Evolutionary conservation across 1,139 yeast genomes (phyloP), one percentile per base, ranked within the genome.

Genomic region (Magnusiomyces starmeri): DNA sequence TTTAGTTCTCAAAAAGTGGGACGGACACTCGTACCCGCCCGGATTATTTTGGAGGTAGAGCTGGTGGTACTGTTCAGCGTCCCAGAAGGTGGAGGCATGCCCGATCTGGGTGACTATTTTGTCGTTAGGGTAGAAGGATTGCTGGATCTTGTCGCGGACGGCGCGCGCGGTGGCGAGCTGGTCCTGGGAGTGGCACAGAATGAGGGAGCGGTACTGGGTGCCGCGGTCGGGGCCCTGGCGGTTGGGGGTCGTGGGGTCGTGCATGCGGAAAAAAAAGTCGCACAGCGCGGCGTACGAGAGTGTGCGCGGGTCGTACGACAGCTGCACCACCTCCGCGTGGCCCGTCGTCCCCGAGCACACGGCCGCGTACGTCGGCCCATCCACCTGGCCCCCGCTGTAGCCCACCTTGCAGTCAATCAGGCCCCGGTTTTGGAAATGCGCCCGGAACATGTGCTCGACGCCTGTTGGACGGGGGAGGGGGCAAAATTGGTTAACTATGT

Each of bases 51-150:
- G 75, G 63, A 89, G 74, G 66, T 90, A 90, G 56, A 77, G 64
- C 66, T 90, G 97, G 67, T 90, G 97, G 67, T 89, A 90, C 40
- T 82, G 89, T 68, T 92, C 97, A 18, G 97, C 97, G 64, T 89
- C 96, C 72, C 83, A 82, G 77, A 87, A 90, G 53, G 74, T 74
- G 51, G 73, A 67, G 51, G 86, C 75, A 14, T 87, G 85, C 62
- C 80, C 86, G 51, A 90, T 79, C 49, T 72, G 71, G 1, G 97
- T 89, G 51, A 74, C 85, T 40, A 83, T 79, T 50, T 68, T 67
- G 57, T 74, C 66, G 16, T 71, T 70, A 3, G 48, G 48, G 63
- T 75, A 76, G 77, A 83, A 83, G 59, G 70, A 74, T 59, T 73
- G 81, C 74, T 81, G 50, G 6, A 40, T 4, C 10, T 4, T 4